Percentiles rank a stretch among this genome's conserved stretches.
Conservation (phyloP, 2,329 filamentous ascomycete genomes). For the Fusarium illudens region DNA sequence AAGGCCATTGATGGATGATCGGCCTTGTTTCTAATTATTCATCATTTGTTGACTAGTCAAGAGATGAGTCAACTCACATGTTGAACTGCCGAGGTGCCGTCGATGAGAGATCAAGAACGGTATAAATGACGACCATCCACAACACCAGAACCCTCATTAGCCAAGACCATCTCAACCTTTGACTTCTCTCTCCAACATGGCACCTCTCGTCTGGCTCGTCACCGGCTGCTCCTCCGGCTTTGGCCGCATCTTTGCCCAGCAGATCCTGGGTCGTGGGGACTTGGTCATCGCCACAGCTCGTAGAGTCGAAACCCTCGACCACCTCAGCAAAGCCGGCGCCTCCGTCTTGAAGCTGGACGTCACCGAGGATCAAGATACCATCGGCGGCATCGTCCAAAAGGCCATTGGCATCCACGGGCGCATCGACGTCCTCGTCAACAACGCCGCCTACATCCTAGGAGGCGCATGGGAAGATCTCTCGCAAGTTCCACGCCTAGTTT, state of each 20-base stretch:
- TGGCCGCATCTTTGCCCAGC: conserved; percentile 35
- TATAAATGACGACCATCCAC: not conserved
- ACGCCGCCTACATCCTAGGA: conserved; percentile 44
- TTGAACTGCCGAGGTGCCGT: not conserved
- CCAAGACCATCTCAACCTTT: not conserved
- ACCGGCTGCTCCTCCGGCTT: conserved; percentile 48
- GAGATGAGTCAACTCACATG: not conserved
- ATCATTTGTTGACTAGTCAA: not conserved
- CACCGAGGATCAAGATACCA: conserved; percentile 18
- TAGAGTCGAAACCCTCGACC: conserved; percentile 33
- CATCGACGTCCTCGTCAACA: conserved; percentile 48
- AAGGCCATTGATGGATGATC: not conserved
- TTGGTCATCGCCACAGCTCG: conserved; percentile 45
- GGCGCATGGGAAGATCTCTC: conserved; percentile 44
- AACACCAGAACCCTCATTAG: not conserved
- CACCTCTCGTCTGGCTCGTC: conserved; percentile 45
- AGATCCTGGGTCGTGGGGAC: conserved; percentile 42
- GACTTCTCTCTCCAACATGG: conserved; percentile 23
- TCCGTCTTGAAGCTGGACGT: conserved; percentile 44
- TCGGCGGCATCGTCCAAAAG: conserved; percentile 34
- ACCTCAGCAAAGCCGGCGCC: not conserved
- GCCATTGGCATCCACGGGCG: conserved; percentile 45
- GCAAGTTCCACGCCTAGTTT: too few relatives aligned
- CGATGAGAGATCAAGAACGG: not conserved
- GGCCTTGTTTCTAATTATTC: not conserved